phyloP scores from a whole-genome alignment of 371 early-diverging fungal species.

The Parasitella parasitica region DNA sequence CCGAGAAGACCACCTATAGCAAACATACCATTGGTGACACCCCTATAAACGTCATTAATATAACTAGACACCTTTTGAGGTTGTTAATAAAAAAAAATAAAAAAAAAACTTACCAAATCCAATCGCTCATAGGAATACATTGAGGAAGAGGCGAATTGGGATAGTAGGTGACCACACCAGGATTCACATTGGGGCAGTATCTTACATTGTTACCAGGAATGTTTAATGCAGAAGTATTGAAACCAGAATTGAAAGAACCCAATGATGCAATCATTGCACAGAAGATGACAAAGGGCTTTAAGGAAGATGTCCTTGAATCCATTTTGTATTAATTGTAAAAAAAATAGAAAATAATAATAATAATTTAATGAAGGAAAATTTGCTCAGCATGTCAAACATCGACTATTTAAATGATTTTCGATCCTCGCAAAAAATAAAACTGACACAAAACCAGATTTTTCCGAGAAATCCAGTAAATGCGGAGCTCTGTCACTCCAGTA shows the following conservation, averaged over 20 bases:
- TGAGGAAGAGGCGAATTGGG: slow-evolving; percentile 37
- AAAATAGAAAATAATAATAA: background rate
- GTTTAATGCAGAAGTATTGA: slow-evolving; percentile 48
- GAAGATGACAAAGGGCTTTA: slow-evolving; percentile 38
- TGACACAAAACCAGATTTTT: slow-evolving; percentile 17
- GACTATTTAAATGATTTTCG: slow-evolving; percentile 11
- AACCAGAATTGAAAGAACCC: slow-evolving; percentile 48
- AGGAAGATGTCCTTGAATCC: slow-evolving; percentile 17
- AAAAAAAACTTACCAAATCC: slow-evolving; percentile 47
- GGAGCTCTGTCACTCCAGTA: background rate
- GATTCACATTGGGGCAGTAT: slow-evolving; percentile 39
- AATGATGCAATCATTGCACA: slow-evolving; percentile 43
- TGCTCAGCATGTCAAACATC: no score
- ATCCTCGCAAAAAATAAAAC: background rate
- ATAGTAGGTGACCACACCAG: slow-evolving; percentile 40
- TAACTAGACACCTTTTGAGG: no score
- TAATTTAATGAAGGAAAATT: background rate
- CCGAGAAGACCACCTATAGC: slow-evolving; percentile 77
- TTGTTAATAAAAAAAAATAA: no score
- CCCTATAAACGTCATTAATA: no score
- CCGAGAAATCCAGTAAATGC: slow-evolving; percentile 4
- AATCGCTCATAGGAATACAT: slow-evolving; percentile 48
- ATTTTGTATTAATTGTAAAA: background rate
- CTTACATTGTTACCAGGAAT: slow-evolving; percentile 43
- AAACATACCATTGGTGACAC: slow-evolving; percentile 66